These are phyloP conservation scores for Russula sp. DNA, from an alignment of 768 basidiomycete genomes.

Conservation along the genomic window DNA sequence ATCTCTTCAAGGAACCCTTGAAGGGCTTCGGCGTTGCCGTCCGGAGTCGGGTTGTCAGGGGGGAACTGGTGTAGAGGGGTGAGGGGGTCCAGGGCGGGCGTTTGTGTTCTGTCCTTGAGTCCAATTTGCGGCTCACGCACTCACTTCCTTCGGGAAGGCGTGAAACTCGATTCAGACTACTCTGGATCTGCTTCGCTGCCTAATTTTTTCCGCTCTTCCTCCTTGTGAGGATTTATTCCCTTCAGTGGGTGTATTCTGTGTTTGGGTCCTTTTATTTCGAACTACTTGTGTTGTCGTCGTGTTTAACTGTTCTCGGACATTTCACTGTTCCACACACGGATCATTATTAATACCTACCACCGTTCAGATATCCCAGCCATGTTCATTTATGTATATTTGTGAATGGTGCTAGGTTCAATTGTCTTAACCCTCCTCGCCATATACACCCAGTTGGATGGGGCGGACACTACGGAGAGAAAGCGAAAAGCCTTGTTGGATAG, in stretches of 20 bases:
- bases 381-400: not conserved
- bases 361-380: not conserved
- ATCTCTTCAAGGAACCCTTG: not conserved
- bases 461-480: not conserved
- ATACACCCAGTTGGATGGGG: constrained; percentile 23
- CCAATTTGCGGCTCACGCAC: constrained; percentile 60
- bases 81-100: constrained; percentile 19
- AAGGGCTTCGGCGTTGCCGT: not conserved
- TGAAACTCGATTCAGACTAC: constrained; percentile 71
- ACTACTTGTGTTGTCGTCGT: not conserved
- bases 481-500: constrained; percentile 28
- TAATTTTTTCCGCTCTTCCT: constrained; percentile 37
- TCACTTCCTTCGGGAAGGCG: constrained; percentile 28
- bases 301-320: not conserved
- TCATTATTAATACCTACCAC: not conserved
- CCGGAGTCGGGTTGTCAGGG: constrained; percentile 1
- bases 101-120: constrained; percentile 50
- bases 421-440: not conserved
- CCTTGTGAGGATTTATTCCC: constrained; percentile 31
- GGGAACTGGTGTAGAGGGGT: constrained; percentile 30
- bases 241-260: not conserved
- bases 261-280: not conserved
- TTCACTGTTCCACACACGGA: not conserved
- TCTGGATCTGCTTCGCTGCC: constrained; percentile 52
- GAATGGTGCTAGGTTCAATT: not conserved